Percentiles rank a stretch among this genome's conserved stretches.
Conservation (phyloP, 768 basidiomycete species). For the Grammothele lineata region DNA sequence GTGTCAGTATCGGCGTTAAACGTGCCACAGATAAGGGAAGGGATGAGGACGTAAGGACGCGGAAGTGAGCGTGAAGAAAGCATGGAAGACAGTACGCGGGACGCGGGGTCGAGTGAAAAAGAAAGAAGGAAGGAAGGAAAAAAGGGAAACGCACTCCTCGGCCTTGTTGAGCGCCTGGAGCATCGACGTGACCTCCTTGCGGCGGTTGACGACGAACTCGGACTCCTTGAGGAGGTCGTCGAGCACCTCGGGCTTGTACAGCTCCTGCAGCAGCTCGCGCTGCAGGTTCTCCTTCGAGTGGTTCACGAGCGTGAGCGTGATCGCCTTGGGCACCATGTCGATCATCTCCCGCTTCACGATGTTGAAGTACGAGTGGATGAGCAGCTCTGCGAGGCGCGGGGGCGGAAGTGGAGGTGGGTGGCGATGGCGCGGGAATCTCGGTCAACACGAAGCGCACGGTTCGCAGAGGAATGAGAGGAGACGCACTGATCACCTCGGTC, state of each 20-base stretch:
- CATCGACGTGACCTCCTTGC: constrained; percentile 94
- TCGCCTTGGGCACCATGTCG: constrained; percentile 98
- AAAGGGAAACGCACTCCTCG: constrained; percentile 67
- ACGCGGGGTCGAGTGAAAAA: no score
- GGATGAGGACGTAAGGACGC: background rate
- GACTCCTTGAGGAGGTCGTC: constrained; percentile 95
- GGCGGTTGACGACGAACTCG: constrained; percentile 80
- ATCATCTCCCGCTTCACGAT: constrained; percentile 99
- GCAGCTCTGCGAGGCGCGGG: constrained; percentile 57
- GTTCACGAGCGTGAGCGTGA: constrained; percentile 86
- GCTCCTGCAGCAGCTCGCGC: constrained; percentile 87
- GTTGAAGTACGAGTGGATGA: constrained; percentile 96
- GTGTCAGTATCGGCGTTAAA: no score
- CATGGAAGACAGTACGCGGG: background rate
- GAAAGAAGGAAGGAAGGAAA: no score
- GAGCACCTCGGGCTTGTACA: constrained; percentile 95
- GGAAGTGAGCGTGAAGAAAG: no score
- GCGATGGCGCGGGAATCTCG: no score
- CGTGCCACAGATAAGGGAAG: no score
- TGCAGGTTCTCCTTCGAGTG: constrained; percentile 94
- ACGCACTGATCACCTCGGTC: constrained; percentile 98
- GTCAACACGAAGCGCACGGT: background rate
- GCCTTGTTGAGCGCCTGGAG: constrained; percentile 93
- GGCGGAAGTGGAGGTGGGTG: background rate
- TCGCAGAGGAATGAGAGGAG: background rate